Base-by-base conservation (phyloP, 164 flowering plant species). In the Pachysandra terminalis region DNA sequence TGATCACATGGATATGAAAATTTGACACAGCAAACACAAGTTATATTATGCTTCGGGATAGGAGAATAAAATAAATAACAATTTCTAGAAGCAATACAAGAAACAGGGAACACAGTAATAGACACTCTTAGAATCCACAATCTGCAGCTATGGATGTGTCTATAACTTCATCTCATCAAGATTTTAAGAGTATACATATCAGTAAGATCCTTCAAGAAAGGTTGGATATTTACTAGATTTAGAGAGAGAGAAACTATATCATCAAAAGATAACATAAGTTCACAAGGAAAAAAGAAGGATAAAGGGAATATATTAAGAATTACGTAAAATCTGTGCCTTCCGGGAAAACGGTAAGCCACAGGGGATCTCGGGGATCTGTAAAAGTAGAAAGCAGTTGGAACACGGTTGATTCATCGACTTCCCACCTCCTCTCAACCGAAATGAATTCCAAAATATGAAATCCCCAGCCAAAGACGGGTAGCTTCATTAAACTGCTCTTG, bases 301-400 rank as follows among this genome's bases (percentile, higher is more conserved):
- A 64, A 59, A 27, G 52, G 48, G 37, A 7, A 40, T 61, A 19
- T 17, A 24, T 51, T 45, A 71, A 73, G 40, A 65, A 61, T 87
- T 90, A 92, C 99, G 96, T 88, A 80, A 76, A 92, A 80, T 95
- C 97, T 10, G 99, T 95, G 77, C 99, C 99, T 80, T 95, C 99
- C 6, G 99, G 99, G 77, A 95, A 95, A 68, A 93, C 71, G 62
- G 85, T 96, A 72, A 95, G 94, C 97, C 99, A 95, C 0, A 95
- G 80, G 40, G 93, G 89, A 77, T 90, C 97, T 28, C 49, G 70
- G 10, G 78, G 84, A 84, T 88, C 87, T 28, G 68, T 75, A 61
- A 90, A 83, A 51, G 82, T 86, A 52, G 90, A 85, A 70, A 95
- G 87, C 89, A 89, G 86, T 65, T 72, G 72, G 53, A 64, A 85